Base-by-base conservation (phyloP, 129 eudicot species). In the Glebionis coronaria region DNA sequence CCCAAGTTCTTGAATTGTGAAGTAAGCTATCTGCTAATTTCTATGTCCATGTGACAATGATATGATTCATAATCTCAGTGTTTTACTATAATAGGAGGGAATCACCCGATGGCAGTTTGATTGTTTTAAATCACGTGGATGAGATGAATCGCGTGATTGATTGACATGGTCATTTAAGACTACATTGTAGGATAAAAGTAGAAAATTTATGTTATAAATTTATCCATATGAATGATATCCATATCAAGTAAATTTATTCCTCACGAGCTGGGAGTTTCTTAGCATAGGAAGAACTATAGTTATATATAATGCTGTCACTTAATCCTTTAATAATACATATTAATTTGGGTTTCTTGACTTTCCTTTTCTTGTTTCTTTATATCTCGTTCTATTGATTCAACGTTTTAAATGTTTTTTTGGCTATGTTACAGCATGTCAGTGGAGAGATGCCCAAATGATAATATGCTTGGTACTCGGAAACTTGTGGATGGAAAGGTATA, bases 381-480 rank as follows among this genome's bases (percentile, higher is more conserved):
- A 19, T 15, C 20, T 11, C 55, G 15, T 3, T 46, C 27, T 29
- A 19, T 5, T 64, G 31, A 57, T 44, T 3, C 63, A 27, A 12
- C 23, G 29, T 53, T 2, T 49, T 57, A 19, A 25, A 50, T 27
- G 15, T 56, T 63, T 56, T 2, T 68, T 38, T 72, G 52, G 29
- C 57, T 20, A 61, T 78, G 75, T 47, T 69, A 31, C 94, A 91
- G 97, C 63, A 6, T 86, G 78, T 78, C 99, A 0, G 99, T 86
- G 75, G 97, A 93, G 70, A 93, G 82, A 59, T 80, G 82, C 73
- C 97, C 97, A 21, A 21, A 84, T 69, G 89, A 87, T 66, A 81
- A 50, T 7, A 93, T 93, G 99, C 99, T 92, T 81, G 98, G 98
- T 72, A 84, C 72, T 40, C 95, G 96, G 61, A 83, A 86, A 75